Conservation (phyloP, 83 land plant genomes). For the Diphasiastrum complanatum region DNA sequence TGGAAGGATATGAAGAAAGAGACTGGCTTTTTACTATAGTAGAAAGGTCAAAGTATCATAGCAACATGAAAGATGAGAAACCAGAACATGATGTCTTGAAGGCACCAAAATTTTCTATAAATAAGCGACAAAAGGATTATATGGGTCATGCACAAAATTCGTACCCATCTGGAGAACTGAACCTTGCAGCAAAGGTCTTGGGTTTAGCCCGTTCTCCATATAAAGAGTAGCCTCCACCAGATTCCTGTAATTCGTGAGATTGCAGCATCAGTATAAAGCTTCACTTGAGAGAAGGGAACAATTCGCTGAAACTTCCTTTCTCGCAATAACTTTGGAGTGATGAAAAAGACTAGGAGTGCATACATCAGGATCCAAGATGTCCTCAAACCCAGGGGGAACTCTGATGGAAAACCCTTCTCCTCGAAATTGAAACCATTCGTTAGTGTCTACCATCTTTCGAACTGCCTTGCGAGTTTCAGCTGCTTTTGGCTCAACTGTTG, state of each 20-base stretch:
- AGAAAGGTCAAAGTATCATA: too few species aligned
- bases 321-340: too few species aligned
- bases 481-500: too few species aligned
- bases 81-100: neutral
- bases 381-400: slow-evolving; percentile 27
- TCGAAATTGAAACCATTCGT: slow-evolving; percentile 24
- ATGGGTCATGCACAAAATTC: neutral
- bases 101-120: neutral
- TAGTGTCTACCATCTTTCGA: too few species aligned
- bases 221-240: slow-evolving; percentile 49
- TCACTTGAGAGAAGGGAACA: too few species aligned
- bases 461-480: too few species aligned
- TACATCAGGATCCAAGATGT: slow-evolving; percentile 28
- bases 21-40: too few species aligned
- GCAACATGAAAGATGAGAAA: too few species aligned
- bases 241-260: too few species aligned
- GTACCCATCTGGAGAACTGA: slow-evolving; percentile 92
- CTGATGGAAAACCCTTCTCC: slow-evolving; percentile 28
- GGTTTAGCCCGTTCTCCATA: slow-evolving; percentile 94
- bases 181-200: slow-evolving; percentile 79
- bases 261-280: too few species aligned
- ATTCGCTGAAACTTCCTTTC: too few species aligned
- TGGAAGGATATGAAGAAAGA: slow-evolving; percentile 2
- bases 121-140: neutral
- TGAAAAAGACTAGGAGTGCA: too few species aligned